Percentiles rank a stretch among this genome's conserved stretches.
phyloP scores from a whole-genome alignment of 768 basidiomycete genomes.

The Collybiopsis luxurians region DNA sequence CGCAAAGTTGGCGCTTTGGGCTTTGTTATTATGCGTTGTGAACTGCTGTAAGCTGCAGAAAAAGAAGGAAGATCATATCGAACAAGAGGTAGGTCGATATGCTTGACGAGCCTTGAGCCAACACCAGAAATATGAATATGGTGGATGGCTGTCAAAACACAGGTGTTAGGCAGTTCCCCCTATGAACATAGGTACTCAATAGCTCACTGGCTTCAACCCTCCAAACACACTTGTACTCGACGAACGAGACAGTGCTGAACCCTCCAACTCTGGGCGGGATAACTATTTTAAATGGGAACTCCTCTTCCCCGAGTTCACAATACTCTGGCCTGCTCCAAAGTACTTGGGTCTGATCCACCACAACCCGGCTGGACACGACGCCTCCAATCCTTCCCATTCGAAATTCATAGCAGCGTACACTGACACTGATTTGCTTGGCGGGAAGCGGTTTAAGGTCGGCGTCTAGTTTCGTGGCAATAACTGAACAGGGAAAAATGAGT shows the following conservation, averaged over 20 bases:
- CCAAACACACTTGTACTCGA: conserved; percentile 81
- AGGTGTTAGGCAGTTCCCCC: neutral
- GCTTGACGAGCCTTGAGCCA: conserved; percentile 64
- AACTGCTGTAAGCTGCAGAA: conserved; percentile 30
- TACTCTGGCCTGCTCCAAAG: conserved; percentile 71
- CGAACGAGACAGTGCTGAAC: conserved; percentile 69
- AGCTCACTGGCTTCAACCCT: conserved; percentile 75
- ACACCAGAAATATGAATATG: conserved; percentile 65
- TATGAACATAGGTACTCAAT: conserved; percentile 4
- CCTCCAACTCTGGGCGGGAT: conserved; percentile 62
- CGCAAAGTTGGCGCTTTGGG: conserved; percentile 56
- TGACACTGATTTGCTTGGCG: conserved; percentile 64
- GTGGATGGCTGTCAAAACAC: conserved; percentile 50
- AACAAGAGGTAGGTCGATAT: conserved; percentile 69
- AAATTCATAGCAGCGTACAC: conserved; percentile 83
- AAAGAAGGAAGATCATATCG: conserved; percentile 61
- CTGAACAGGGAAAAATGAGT: conserved; percentile 19
- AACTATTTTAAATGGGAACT: conserved; percentile 69
- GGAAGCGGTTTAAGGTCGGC: conserved; percentile 66
- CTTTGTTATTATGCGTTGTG: conserved; percentile 43
- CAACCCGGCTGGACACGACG: conserved; percentile 53
- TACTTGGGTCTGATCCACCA: conserved; percentile 63
- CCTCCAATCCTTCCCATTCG: conserved; percentile 58
- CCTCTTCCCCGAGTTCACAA: conserved; percentile 60
- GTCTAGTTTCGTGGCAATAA: conserved; percentile 70